These are phyloP conservation scores for Lactarius psammicola DNA, from an alignment of 768 basidiomycete species.

Conservation along the genomic window DNA sequence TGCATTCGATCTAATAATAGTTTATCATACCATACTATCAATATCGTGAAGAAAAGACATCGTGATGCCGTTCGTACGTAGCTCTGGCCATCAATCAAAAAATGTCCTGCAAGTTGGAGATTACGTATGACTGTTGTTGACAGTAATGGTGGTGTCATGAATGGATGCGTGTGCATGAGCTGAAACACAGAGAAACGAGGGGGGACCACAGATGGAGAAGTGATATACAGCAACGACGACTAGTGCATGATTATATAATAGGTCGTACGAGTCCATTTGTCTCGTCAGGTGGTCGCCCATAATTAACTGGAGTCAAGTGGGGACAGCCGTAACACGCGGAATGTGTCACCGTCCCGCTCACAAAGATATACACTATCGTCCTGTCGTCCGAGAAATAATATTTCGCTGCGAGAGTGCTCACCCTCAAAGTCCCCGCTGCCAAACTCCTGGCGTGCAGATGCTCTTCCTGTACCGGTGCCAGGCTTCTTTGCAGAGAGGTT, in stretches of 20 bases:
- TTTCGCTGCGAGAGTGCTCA: slow-evolving; percentile 58
- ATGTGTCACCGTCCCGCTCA: slow-evolving; percentile 69
- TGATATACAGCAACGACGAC: slow-evolving; percentile 26
- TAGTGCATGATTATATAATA: slow-evolving; percentile 19
- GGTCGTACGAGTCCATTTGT: slow-evolving; percentile 8
- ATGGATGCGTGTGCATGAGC: slow-evolving; percentile 7
- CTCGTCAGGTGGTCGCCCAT: slow-evolving; percentile 1
- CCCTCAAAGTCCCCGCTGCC: slow-evolving; percentile 48
- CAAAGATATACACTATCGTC: slow-evolving; percentile 79
- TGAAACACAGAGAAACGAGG: neutral
- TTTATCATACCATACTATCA: slow-evolving; percentile 5
- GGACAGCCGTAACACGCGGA: slow-evolving; percentile 71
- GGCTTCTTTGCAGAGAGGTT: slow-evolving; percentile 45
- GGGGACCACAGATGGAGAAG: slow-evolving; percentile 1
- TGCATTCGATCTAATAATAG: slow-evolving; percentile 13
- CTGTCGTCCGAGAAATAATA: slow-evolving; percentile 77
- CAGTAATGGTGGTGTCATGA: neutral
- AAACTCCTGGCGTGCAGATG: slow-evolving; percentile 52
- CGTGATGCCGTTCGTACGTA: neutral
- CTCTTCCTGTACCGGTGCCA: slow-evolving; percentile 48
- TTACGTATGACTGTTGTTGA: slow-evolving; percentile 3
- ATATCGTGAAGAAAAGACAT: slow-evolving; percentile 1
- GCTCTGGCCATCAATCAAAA: slow-evolving; percentile 1
- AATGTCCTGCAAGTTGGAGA: slow-evolving; percentile 1
- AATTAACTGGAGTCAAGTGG: slow-evolving; percentile 38